A percentile compares a stretch with the other conserved stretches of the same genome.
These are phyloP conservation scores for Physcomitrellopsis africana DNA, from an alignment of 225 moss, liverwort and hornwort genomes.

Conservation along the genomic window DNA sequence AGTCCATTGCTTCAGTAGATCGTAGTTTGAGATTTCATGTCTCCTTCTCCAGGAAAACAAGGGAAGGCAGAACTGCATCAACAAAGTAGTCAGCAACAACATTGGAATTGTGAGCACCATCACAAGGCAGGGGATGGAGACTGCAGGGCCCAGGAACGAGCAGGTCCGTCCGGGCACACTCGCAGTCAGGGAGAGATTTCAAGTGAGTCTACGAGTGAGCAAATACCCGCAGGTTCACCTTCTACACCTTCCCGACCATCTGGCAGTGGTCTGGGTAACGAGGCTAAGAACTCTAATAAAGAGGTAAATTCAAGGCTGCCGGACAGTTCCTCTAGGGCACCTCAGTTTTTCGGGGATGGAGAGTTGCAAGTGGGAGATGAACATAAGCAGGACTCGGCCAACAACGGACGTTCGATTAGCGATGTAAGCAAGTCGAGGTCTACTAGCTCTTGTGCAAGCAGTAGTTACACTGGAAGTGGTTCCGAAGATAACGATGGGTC, in stretches of 20 bases:
- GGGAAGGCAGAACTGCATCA: conserved; percentile 47
- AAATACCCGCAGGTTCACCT: conserved; percentile 46
- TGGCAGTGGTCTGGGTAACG: conserved; percentile 30
- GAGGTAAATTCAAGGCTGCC: conserved; percentile 46
- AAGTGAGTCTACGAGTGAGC: conserved; percentile 45
- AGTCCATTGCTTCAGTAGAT: neutral
- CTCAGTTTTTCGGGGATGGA: conserved; percentile 56
- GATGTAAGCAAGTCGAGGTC: conserved; percentile 66
- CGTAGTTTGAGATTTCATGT: neutral
- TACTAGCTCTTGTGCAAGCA: conserved; percentile 64
- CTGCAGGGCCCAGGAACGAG: conserved; percentile 44
- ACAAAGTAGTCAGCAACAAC: conserved; percentile 39
- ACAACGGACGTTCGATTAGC: conserved; percentile 47
- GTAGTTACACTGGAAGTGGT: conserved; percentile 69
- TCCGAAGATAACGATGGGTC: conserved; percentile 65
- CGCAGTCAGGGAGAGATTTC: conserved; percentile 47
- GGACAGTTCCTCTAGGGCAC: conserved; percentile 47
- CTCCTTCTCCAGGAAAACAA: conserved; percentile 47
- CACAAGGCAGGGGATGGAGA: conserved; percentile 53
- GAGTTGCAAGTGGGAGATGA: conserved; percentile 51
- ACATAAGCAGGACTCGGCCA: conserved; percentile 44
- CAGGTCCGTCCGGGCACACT: conserved; percentile 47
- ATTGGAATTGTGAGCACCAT: conserved; percentile 51
- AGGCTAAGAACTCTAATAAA: conserved; percentile 37
- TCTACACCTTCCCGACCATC: conserved; percentile 42